Evolutionary conservation across 768 basidiomycete species (phyloP).

Genomic region (Dioszegia hungarica): DNA sequence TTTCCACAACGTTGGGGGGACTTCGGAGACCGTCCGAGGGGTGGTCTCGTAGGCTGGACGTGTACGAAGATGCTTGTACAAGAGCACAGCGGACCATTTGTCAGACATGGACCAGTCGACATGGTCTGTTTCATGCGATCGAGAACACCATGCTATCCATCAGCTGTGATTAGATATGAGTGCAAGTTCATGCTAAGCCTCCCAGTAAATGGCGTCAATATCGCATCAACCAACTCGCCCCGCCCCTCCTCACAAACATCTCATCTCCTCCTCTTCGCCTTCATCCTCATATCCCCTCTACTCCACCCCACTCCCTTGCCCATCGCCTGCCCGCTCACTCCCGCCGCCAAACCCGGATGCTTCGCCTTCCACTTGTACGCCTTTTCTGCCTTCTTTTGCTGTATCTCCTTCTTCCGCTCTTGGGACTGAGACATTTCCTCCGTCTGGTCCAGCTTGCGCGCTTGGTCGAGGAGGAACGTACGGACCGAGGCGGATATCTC

Average conservation of each 20-base stretch:
- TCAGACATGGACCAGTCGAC: too few species aligned
- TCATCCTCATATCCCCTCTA: conserved; percentile 1
- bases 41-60: too few species aligned
- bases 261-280: not conserved
- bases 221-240: too few species aligned
- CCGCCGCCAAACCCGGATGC: conserved; percentile 1
- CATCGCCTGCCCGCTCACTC: not conserved
- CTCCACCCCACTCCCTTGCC: not conserved
- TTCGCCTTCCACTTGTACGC: conserved; percentile 4
- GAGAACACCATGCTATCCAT: too few species aligned
- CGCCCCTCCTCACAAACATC: not conserved
- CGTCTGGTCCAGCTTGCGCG: conserved; percentile 3
- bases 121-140: too few species aligned
- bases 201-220: too few species aligned
- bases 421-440: conserved; percentile 2
- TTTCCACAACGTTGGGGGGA: too few species aligned
- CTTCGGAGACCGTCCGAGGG: too few species aligned
- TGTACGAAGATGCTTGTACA: too few species aligned
- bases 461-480: conserved; percentile 1
- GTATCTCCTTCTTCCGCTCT: conserved; percentile 4
- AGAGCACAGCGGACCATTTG: too few species aligned
- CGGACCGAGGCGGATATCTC: conserved; percentile 4
- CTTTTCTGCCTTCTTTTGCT: not conserved
- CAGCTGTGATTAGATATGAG: too few species aligned
- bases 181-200: too few species aligned